Percentiles rank a stretch among this genome's conserved stretches.
Evolutionary conservation across 75 land plant species (phyloP).

Genomic region (Cunninghamia lanceolata): DNA sequence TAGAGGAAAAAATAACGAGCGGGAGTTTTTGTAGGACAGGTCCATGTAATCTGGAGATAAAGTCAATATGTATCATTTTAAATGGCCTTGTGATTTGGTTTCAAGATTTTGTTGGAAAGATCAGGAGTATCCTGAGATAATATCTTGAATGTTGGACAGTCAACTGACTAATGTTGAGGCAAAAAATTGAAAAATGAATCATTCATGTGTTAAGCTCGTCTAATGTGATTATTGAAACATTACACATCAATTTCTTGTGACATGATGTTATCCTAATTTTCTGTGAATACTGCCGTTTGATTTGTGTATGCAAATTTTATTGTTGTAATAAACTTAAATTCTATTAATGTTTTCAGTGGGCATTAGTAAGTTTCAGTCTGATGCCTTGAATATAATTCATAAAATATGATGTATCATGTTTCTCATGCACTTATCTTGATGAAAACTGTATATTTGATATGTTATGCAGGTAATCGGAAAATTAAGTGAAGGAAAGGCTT

Average conservation of each 20-base stretch:
- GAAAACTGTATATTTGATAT: neutral
- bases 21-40: neutral
- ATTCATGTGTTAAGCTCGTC: neutral
- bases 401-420: neutral
- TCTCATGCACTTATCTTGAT: neutral
- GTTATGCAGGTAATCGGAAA: conserved; percentile 87
- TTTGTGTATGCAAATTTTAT: neutral
- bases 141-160: neutral
- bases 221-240: neutral
- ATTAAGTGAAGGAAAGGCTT: conserved; percentile 91
- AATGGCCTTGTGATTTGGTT: neutral
- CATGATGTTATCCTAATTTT: neutral
- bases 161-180: neutral
- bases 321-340: neutral
- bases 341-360: neutral
- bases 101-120: neutral
- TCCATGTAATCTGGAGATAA: neutral
- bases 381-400: neutral
- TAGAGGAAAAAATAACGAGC: neutral
- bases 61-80: neutral
- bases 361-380: neutral
- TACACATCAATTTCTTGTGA: neutral
- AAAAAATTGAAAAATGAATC: neutral
- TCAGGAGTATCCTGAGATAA: neutral
- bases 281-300: neutral